Evolutionary conservation across 139 green algal species (phyloP), one percentile per base, ranked within the genome.

Genomic region (Chlamydomonas incerta): DNA sequence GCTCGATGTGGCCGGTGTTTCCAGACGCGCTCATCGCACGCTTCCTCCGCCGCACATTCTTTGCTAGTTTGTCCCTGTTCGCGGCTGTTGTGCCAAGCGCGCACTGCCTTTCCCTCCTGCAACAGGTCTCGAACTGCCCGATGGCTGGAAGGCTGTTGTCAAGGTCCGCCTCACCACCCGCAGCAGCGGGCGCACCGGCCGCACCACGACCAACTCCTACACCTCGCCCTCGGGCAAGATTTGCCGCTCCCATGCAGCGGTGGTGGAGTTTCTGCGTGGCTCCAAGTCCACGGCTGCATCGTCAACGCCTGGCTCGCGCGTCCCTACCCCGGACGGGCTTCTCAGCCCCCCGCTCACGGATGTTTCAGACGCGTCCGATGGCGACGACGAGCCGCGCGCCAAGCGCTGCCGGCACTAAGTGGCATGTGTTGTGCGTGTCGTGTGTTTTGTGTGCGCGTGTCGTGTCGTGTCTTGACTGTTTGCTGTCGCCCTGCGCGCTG

Each of bases 401-500:
- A 83, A 83, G 63, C 77, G 77, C 77, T 0, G 10, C 6, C 67
- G 26, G 37, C 37, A 20, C 1, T 83, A 62, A 83, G 31, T 55
- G 31, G 35, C 31, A 2, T 11, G n/a, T 79, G 47, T 29, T 55
- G 68, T 15, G 35, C 57, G 31, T 58, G 31, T n/a, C 26, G 28
- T 29, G 29, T 41, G 29, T 62, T 1, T 66, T 66, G 8, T 31
- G 41, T 66, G 21, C 31, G 60, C 60, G 60, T 31, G 60, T 66
- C 1, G 5, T 24, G 2, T 47, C 24, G 37, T 50, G 29, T 52
- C 33, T 74, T 8, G 20, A 4, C 41, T 65, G 20, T 41, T n/a
- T 14, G 63, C 77, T 83, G 77, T 66, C 77, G 77, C 77, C 77
- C 60, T 66, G 35, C 63, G 63, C 18, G 47, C 77, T 83, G 63